These are phyloP conservation scores for Allomyces arbusculus DNA, from an alignment of 192 early-diverging fungal genomes.

Conservation along the genomic window DNA sequence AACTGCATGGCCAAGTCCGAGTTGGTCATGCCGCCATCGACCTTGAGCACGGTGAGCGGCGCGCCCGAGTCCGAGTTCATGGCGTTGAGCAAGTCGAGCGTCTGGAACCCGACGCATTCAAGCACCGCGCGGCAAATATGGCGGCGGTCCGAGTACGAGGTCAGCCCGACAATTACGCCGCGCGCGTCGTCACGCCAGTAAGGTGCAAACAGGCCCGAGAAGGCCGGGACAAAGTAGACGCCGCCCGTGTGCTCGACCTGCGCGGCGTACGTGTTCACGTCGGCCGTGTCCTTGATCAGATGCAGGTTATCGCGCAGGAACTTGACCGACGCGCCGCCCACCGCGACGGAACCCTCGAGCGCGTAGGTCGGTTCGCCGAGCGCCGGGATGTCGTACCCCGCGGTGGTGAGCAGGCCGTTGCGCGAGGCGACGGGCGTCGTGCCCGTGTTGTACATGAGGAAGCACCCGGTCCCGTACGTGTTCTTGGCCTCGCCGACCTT, in stretches of 20 bases:
- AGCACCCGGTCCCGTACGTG: slow-evolving; percentile 92
- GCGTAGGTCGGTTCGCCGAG: slow-evolving; percentile 53
- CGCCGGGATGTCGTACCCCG: slow-evolving; percentile 66
- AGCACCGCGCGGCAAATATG: slow-evolving; percentile 76
- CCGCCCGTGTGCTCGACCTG: slow-evolving; percentile 54
- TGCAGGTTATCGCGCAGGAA: slow-evolving; percentile 78
- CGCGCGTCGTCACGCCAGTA: slow-evolving; percentile 86
- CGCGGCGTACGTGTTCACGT: slow-evolving; percentile 53
- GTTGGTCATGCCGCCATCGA: slow-evolving; percentile 89
- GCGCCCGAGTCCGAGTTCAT: slow-evolving; percentile 62
- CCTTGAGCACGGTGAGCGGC: slow-evolving; percentile 50
- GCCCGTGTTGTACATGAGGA: slow-evolving; percentile 91
- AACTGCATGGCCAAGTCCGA: slow-evolving; percentile 83
- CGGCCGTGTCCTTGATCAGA: slow-evolving; percentile 46
- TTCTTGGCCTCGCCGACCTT: slow-evolving; percentile 73
- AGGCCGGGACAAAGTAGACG: slow-evolving; percentile 90
- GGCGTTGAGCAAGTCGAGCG: slow-evolving; percentile 65
- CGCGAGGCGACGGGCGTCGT: slow-evolving; percentile 45
- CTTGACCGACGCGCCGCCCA: slow-evolving; percentile 73
- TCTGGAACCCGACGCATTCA: slow-evolving; percentile 79
- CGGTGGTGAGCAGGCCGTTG: slow-evolving; percentile 72
- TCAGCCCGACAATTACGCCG: slow-evolving; percentile 66
- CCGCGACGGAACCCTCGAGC: slow-evolving; percentile 79
- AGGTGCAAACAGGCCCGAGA: slow-evolving; percentile 80
- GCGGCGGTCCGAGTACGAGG: slow-evolving; percentile 63